Evolutionary conservation across 2,329 filamentous ascomycete species (phyloP).

Genomic region (Torrubiella hemipterigena): DNA sequence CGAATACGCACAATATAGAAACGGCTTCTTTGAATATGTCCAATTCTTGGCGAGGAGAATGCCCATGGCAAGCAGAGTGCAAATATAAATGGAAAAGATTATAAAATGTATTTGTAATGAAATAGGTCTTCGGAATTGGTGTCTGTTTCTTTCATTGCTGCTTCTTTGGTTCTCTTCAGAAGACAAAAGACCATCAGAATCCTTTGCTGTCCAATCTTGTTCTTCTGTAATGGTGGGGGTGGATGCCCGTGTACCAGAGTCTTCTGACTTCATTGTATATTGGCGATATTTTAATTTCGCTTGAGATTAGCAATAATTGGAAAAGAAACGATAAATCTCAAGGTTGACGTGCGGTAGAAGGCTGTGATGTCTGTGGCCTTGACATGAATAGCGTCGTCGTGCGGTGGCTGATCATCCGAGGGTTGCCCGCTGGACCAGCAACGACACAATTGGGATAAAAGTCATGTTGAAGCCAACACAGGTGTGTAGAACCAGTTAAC

Average conservation of each 20-base stretch:
- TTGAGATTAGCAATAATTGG: background rate
- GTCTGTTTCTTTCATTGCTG: background rate
- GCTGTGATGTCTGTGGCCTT: too few relatives aligned
- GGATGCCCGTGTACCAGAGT: slow-evolving; percentile 1
- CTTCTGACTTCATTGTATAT: slow-evolving; percentile 2
- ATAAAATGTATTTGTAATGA: background rate
- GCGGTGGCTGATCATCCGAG: too few relatives aligned
- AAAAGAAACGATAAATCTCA: background rate
- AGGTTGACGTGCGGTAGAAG: too few relatives aligned
- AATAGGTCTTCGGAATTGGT: background rate
- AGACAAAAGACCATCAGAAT: slow-evolving; percentile 1
- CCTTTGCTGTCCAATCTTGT: slow-evolving; percentile 2
- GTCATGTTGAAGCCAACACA: too few relatives aligned
- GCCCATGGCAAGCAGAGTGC: slow-evolving; percentile 1
- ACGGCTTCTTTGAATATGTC: background rate
- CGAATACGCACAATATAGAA: slow-evolving; percentile 5
- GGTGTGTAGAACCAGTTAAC: too few relatives aligned
- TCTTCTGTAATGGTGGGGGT: slow-evolving; percentile 3
- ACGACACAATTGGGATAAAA: too few relatives aligned
- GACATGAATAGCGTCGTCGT: too few relatives aligned
- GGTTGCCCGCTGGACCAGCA: too few relatives aligned
- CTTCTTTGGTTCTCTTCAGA: background rate
- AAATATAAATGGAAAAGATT: slow-evolving; percentile 4
- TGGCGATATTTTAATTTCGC: background rate
- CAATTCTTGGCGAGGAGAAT: background rate